Percentiles rank a stretch among this genome's conserved stretches.
Conservation (phyloP, 768 basidiomycete genomes). For the Pleurotus cornucopiae region DNA sequence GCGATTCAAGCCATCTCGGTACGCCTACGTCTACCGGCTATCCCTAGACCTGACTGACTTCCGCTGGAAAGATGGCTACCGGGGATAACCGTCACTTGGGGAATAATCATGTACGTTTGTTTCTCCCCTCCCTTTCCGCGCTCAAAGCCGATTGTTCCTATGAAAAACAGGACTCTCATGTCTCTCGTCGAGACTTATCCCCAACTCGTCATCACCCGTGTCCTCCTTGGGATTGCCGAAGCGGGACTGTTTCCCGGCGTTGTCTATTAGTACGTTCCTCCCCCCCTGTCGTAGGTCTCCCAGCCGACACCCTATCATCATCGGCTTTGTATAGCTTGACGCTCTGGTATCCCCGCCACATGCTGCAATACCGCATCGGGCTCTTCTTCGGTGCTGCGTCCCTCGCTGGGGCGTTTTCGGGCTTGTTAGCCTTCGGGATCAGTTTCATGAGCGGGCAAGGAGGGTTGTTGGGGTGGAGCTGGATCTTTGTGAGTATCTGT, state of each 20-base stretch:
- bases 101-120: constrained; percentile 48
- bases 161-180: constrained; percentile 48
- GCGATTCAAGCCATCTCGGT: constrained; percentile 61
- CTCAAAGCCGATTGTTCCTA: background rate
- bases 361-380: constrained; percentile 48
- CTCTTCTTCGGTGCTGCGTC: constrained; percentile 66
- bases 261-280: constrained; percentile 55
- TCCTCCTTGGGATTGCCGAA: constrained; percentile 63
- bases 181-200: constrained; percentile 65
- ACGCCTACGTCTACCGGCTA: constrained; percentile 9
- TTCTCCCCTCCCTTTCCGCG: background rate
- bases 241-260: constrained; percentile 73
- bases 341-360: constrained; percentile 65
- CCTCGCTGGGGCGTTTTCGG: constrained; percentile 60
- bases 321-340: constrained; percentile 38
- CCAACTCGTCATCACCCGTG: constrained; percentile 53
- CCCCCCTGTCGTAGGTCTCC: background rate
- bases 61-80: constrained; percentile 50
- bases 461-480: constrained; percentile 55
- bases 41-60: constrained; percentile 3
- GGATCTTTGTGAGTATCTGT: constrained; percentile 52
- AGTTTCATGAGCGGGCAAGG: constrained; percentile 44
- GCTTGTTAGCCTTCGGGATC: constrained; percentile 53
- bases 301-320: background rate
- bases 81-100: constrained; percentile 65